Percentiles rank a stretch among this genome's conserved stretches.
Evolutionary conservation across 2,329 filamentous ascomycete genomes (phyloP).

Genomic region (Colletotrichum eleusines): DNA sequence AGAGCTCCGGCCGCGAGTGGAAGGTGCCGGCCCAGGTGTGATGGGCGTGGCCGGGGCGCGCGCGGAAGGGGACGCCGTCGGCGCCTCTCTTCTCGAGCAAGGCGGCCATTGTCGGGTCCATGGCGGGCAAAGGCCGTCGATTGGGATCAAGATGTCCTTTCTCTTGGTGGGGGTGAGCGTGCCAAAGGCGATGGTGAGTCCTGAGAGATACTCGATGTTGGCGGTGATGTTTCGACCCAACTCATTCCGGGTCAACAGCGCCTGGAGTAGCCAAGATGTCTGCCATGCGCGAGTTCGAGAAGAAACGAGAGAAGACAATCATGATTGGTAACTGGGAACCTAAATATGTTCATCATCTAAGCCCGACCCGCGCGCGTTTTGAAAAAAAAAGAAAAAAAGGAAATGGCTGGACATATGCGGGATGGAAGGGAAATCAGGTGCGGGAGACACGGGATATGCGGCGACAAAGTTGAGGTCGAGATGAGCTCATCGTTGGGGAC

Average conservation of each 20-base stretch:
- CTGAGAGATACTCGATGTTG: too few relatives aligned
- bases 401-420: neutral
- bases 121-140: constrained; percentile 41
- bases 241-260: neutral
- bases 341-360: neutral
- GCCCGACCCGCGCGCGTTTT: neutral
- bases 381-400: neutral
- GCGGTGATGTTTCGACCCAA: too few relatives aligned
- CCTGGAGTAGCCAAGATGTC: neutral
- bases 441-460: constrained; percentile 7
- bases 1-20: constrained; percentile 88
- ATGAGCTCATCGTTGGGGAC: constrained; percentile 38
- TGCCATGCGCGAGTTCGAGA: neutral
- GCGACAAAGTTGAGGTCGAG: constrained; percentile 6
- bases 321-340: neutral
- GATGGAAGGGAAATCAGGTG: neutral
- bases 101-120: constrained; percentile 53
- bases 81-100: constrained; percentile 48
- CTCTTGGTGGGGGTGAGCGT: neutral
- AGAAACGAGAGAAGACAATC: neutral
- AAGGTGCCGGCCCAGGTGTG: constrained; percentile 97
- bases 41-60: constrained; percentile 78
- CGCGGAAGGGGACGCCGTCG: constrained; percentile 78
- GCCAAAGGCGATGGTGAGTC: neutral
- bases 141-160: too few relatives aligned